Evolutionary conservation across 2,329 filamentous ascomycete genomes (phyloP).

Genomic region (Calycina marina): DNA sequence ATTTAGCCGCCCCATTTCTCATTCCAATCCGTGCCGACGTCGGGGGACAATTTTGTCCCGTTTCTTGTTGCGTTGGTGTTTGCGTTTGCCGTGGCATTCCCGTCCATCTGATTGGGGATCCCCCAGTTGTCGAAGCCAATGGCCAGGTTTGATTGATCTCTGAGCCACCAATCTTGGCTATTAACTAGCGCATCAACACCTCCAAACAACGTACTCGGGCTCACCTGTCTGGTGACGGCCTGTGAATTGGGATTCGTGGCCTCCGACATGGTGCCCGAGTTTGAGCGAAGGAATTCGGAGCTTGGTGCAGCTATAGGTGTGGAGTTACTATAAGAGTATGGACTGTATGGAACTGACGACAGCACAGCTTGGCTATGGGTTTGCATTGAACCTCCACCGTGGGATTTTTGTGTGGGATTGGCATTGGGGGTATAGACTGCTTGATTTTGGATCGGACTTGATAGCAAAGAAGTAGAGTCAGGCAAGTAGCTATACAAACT

Average conservation of each 20-base stretch:
- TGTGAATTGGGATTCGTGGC: slow-evolving; percentile 2
- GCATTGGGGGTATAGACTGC: not conserved
- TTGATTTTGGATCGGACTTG: not conserved
- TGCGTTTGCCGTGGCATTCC: not conserved
- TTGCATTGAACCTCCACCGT: slow-evolving; percentile 8
- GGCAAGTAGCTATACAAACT: slow-evolving; percentile 18
- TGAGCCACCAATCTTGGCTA: slow-evolving; percentile 49
- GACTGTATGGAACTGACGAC: slow-evolving; percentile 11
- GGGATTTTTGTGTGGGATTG: slow-evolving; percentile 1
- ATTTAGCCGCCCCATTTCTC: not conserved
- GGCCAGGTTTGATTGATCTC: slow-evolving; percentile 45
- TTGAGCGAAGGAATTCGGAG: slow-evolving; percentile 8
- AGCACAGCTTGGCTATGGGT: slow-evolving; percentile 7
- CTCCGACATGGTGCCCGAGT: slow-evolving; percentile 10
- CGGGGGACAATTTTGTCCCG: too few relatives aligned
- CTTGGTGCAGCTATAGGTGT: slow-evolving; percentile 4
- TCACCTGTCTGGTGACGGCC: slow-evolving; percentile 22
- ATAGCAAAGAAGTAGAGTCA: slow-evolving; percentile 4
- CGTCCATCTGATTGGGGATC: slow-evolving; percentile 3
- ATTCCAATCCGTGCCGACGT: slow-evolving; percentile 1
- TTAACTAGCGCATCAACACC: slow-evolving; percentile 46
- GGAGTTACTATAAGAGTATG: slow-evolving; percentile 7
- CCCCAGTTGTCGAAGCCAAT: slow-evolving; percentile 48
- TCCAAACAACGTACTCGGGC: slow-evolving; percentile 38
- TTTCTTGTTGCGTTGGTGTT: not conserved